phyloP scores from a whole-genome alignment of 2,329 filamentous ascomycete species.

The Monosporascus sp. region DNA sequence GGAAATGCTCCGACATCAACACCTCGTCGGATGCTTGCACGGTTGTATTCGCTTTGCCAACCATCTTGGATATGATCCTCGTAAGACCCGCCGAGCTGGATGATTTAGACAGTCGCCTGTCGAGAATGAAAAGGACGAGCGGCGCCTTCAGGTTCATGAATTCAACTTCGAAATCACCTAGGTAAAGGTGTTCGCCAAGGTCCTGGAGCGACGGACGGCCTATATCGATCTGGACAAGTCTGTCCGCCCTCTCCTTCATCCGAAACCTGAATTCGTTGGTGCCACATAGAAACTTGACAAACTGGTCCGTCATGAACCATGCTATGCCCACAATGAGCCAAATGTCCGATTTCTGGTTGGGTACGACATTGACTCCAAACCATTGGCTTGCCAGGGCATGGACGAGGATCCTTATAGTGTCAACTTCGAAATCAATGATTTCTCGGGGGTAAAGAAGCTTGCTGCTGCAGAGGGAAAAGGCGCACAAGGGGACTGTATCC shows the following conservation, averaged over 20 bases:
- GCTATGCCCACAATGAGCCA: conserved; percentile 90
- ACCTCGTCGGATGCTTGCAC: conserved; percentile 61
- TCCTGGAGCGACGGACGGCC: conserved; percentile 77
- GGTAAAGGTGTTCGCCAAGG: conserved; percentile 69
- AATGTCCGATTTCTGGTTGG: conserved; percentile 71
- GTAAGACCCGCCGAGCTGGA: conserved; percentile 79
- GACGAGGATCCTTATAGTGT: conserved; percentile 73
- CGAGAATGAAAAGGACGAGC: conserved; percentile 87
- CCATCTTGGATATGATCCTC: conserved; percentile 78
- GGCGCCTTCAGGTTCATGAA: conserved; percentile 90
- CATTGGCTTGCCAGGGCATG: conserved; percentile 87
- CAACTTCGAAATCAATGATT: conserved; percentile 78
- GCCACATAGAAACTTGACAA: conserved; percentile 84
- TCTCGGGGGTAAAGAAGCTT: conserved; percentile 79
- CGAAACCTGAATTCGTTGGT: conserved; percentile 93
- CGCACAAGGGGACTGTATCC: conserved; percentile 73
- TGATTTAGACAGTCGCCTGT: conserved; percentile 83
- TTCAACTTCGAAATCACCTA: conserved; percentile 81
- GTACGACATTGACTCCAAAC: conserved; percentile 88
- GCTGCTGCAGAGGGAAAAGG: conserved; percentile 81
- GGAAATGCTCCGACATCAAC: conserved; percentile 70
- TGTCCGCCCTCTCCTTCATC: conserved; percentile 79
- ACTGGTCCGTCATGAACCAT: conserved; percentile 91
- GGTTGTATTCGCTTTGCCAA: conserved; percentile 74
- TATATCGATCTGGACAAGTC: conserved; percentile 74